These are phyloP conservation scores for Sicyos baderoa DNA, from an alignment of 306 rosid genomes.

Conservation along the genomic window DNA sequence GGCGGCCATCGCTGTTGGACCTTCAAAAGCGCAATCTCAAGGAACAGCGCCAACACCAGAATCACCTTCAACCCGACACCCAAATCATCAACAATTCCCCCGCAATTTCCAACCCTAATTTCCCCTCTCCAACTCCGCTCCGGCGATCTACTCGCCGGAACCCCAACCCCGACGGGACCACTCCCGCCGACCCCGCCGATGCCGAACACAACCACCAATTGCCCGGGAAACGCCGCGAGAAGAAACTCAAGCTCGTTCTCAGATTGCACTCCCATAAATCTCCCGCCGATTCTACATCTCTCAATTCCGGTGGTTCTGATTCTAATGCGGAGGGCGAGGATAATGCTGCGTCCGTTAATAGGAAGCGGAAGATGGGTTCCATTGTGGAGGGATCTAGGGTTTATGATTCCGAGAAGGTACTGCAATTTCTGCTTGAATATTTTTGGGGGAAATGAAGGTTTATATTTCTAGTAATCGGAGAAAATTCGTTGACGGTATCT, in stretches of 20 bases:
- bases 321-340: conserved; percentile 35
- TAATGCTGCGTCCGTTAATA: conserved; percentile 24
- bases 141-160: conserved; percentile 70
- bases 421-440: conserved; percentile 16
- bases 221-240: conserved; percentile 41
- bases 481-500: conserved; percentile 30
- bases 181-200: conserved; percentile 21
- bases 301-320: conserved; percentile 35
- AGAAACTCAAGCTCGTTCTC: conserved; percentile 52
- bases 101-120: conserved; percentile 34
- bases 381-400: conserved; percentile 41
- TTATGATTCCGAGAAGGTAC: conserved; percentile 32
- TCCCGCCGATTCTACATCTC: conserved; percentile 34
- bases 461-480: conserved; percentile 3
- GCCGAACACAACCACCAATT: conserved; percentile 24
- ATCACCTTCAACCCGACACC: conserved; percentile 19
- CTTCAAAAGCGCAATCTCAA: conserved; percentile 50
- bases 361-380: conserved; percentile 43
- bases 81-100: conserved; percentile 22
- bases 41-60: conserved; percentile 28
- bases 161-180: conserved; percentile 28
- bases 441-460: conserved; percentile 1
- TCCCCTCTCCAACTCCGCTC: conserved; percentile 26
- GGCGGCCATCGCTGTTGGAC: conserved; percentile 64
- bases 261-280: conserved; percentile 41